Evolutionary conservation across 345 rosid genomes (phyloP), one percentile per base, ranked within the genome.

Genomic region (Citrus hindsii): DNA sequence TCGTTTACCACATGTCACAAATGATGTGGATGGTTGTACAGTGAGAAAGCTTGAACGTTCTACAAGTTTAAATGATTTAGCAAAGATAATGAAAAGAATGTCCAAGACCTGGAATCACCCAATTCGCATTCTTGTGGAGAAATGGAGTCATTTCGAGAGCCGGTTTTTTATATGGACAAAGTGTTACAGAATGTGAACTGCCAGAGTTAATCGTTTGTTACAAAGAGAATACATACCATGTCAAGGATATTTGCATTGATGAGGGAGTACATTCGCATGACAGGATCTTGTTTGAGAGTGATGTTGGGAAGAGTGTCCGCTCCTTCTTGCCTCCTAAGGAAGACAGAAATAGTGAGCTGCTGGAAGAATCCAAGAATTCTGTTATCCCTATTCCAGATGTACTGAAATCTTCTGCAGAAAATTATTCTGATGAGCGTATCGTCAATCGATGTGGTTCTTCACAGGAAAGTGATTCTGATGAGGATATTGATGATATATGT

Each of bases 231-330:
- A 76, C 85, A 60, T 87, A 77, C 76, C 87, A 87, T 77, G 87
- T 85, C 37, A 96, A 94, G 85, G 99, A 92, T 76, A 91, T 94
- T 19, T 92, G 97, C 35, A 60, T 94, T 4, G 97, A 96, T 37
- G 92, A 96, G 76, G 94, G 87, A 69, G 83, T 92, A 24, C 92
- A 90, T 37, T 82, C 84, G 27, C 85, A 86, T 32, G 91, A 84
- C 75, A 89, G 83, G 84, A 85, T 90, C 71, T 84, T 87, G 79
- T 89, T 89, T 61, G 88, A 85, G 60, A 74, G 74, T 72, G 76
- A n/a, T 67, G 61, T 76, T 42, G 85, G 81, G 79, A 83, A 80
- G 46, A 79, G 62, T 28, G 53, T 72, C 28, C 59, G 64, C 67
- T 22, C 75, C 61, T 56, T 59, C 70, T 59, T 64, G 73, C 46